A percentile compares a stretch with the other conserved stretches of the same genome.
Conservation (phyloP, 768 basidiomycete species). For the Leccinum barrowsii region DNA sequence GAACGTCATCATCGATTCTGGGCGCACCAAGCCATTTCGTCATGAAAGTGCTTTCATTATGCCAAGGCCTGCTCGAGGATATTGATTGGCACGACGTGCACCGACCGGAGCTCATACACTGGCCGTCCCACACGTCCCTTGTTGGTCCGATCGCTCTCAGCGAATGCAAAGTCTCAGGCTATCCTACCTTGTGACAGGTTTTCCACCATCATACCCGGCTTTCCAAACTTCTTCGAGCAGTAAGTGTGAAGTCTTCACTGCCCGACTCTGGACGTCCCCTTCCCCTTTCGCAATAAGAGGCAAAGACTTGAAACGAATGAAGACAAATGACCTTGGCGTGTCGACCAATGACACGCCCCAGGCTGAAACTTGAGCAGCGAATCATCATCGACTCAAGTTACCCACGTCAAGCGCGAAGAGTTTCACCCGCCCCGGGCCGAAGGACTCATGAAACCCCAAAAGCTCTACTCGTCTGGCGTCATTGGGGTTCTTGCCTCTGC, state of each 20-base stretch:
- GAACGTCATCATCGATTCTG: conserved; percentile 7
- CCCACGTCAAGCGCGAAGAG: conserved; percentile 1
- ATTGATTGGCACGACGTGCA: conserved; percentile 12
- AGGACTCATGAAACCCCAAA: conserved; percentile 12
- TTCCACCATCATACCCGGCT: background rate
- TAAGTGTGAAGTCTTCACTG: background rate
- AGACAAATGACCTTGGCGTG: no score
- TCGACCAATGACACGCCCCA: no score
- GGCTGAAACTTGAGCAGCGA: no score
- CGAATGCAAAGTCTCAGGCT: no score
- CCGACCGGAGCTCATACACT: background rate
- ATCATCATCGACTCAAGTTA: background rate
- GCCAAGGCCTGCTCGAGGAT: background rate
- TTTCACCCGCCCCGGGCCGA: background rate
- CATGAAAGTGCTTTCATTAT: conserved; percentile 19
- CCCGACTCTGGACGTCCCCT: conserved; percentile 1
- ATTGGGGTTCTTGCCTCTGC: background rate
- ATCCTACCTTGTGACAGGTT: background rate
- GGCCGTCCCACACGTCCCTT: background rate
- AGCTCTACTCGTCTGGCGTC: background rate
- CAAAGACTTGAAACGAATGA: no score
- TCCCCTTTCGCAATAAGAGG: no score
- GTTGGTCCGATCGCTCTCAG: conserved; percentile 12
- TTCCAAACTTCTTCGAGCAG: background rate
- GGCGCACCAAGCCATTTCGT: conserved; percentile 8